phyloP scores from a whole-genome alignment of 495 filamentous ascomycete species.

The Tuber aestivum region DNA sequence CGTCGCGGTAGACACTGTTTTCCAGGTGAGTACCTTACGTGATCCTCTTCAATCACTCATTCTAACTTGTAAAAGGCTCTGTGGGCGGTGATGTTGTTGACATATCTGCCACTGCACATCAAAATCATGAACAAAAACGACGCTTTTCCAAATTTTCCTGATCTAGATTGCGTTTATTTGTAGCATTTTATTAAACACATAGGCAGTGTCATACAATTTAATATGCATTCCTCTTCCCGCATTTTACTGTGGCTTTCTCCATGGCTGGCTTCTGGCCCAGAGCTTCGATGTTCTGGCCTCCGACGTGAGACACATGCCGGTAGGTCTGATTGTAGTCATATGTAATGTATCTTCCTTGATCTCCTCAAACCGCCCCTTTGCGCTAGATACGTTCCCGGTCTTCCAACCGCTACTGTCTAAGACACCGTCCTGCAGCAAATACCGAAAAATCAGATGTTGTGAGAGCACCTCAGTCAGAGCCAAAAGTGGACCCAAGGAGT shows the following conservation, averaged over 20 bases:
- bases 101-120: background rate
- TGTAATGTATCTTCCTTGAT: background rate
- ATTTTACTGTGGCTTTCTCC: background rate
- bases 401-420: background rate
- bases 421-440: background rate
- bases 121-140: background rate
- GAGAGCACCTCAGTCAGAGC: background rate
- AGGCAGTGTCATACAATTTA: background rate
- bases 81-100: background rate
- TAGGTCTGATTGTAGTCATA: background rate
- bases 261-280: background rate
- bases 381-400: background rate
- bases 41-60: background rate
- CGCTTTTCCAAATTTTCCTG: background rate
- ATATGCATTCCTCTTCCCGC: background rate
- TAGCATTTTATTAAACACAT: slow-evolving; percentile 2
- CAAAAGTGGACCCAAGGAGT: too few species aligned
- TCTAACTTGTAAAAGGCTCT: slow-evolving; percentile 1
- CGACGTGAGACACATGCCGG: background rate
- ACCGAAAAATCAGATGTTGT: background rate
- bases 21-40: background rate
- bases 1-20: background rate
- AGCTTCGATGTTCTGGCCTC: too few species aligned
- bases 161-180: background rate
- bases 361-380: background rate